Conservation (phyloP, 257 asterid genomes). For the Lavandula angustifolia region DNA sequence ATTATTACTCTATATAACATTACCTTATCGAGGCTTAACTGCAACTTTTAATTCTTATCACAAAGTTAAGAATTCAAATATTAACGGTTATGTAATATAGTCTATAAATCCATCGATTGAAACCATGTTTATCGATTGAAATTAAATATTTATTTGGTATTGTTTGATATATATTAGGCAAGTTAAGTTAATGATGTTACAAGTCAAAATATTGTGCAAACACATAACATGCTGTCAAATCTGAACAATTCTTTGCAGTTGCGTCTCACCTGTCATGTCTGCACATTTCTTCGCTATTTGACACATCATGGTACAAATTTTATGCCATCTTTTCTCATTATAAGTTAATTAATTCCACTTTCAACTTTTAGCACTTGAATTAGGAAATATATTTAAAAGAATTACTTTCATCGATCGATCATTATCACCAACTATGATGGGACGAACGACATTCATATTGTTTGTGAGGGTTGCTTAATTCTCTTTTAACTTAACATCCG, state of each 20-base stretch:
- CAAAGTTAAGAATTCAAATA: too few species aligned
- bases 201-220: constrained; percentile 20
- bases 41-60: too few species aligned
- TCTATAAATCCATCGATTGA: too few species aligned
- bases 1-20: too few species aligned
- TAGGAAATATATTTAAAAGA: too few species aligned
- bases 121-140: too few species aligned
- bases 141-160: too few species aligned
- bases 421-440: constrained; percentile 24
- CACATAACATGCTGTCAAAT: constrained; percentile 47
- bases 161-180: too few species aligned
- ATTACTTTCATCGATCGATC: background rate
- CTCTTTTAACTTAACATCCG: constrained; percentile 3
- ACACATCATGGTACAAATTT: constrained; percentile 42
- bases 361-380: background rate
- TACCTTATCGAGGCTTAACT: too few species aligned
- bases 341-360: constrained; percentile 29
- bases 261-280: constrained; percentile 48
- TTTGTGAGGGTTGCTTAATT: background rate
- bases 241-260: constrained; percentile 39
- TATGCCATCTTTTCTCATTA: constrained; percentile 32
- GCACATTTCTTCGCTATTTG: constrained; percentile 39
- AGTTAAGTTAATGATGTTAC: background rate
- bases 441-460: constrained; percentile 18
- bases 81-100: too few species aligned